A percentile compares a stretch with the other conserved stretches of the same genome.
These are phyloP conservation scores for Colletotrichum australisinense DNA, from an alignment of 2,329 filamentous ascomycete species.

Conservation along the genomic window DNA sequence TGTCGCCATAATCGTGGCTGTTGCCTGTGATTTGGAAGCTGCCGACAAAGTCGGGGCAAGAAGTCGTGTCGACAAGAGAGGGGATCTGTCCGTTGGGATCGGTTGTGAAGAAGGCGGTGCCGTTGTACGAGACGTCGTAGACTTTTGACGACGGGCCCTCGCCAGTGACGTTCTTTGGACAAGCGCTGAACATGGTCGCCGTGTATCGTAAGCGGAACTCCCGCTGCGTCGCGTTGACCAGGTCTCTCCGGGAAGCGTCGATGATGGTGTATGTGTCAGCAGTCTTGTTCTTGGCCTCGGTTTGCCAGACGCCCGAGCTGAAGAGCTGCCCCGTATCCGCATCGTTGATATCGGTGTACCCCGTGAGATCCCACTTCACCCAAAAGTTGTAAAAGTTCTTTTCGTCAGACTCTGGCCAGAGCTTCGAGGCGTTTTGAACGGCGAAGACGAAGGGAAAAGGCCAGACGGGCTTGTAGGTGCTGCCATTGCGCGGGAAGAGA, in stretches of 20 bases:
- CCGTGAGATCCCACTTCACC: slow-evolving; percentile 7
- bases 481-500: slow-evolving; percentile 5
- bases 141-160: background rate
- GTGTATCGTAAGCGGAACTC: background rate
- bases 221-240: background rate
- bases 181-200: background rate
- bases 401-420: background rate
- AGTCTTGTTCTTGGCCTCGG: background rate
- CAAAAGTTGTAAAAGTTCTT: background rate
- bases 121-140: background rate
- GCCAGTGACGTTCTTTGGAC: background rate
- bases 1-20: background rate
- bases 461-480: slow-evolving; percentile 5
- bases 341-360: slow-evolving; percentile 1
- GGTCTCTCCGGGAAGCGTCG: background rate
- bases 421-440: slow-evolving; percentile 5
- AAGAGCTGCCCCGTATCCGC: background rate
- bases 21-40: background rate
- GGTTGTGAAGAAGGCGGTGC: background rate
- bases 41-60: background rate
- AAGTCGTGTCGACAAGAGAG: background rate
- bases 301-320: background rate
- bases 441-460: slow-evolving; percentile 15
- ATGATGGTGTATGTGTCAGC: background rate
- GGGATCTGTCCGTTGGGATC: slow-evolving; percentile 1